Evolutionary conservation across 305 asterid genomes (phyloP).

Genomic region (Rubia balearica): DNA sequence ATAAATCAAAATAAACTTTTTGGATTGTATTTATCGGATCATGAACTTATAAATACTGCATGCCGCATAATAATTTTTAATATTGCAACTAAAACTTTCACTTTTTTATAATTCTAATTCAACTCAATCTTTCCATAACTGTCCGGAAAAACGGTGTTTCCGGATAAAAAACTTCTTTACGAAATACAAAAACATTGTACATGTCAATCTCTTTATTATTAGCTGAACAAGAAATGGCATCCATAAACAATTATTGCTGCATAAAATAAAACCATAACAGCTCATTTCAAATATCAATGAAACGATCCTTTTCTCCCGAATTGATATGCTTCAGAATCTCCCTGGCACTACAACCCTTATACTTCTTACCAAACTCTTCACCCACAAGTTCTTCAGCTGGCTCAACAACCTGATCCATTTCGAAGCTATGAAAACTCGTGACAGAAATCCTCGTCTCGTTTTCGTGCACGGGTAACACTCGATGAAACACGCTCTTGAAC

Average conservation of each 20-base stretch:
- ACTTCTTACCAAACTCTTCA: background rate
- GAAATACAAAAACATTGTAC: background rate
- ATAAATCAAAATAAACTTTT: no score
- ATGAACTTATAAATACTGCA: no score
- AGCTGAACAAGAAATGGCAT: background rate
- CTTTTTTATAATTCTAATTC: no score
- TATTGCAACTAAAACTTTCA: no score
- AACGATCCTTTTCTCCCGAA: background rate
- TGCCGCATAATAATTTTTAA: no score
- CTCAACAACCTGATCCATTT: slow-evolving; percentile 7
- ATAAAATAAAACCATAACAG: no score
- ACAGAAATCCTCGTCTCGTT: slow-evolving; percentile 2
- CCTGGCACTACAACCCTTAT: slow-evolving; percentile 5
- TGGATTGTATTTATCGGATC: no score
- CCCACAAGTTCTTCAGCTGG: slow-evolving; percentile 1
- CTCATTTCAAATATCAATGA: background rate
- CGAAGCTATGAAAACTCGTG: background rate
- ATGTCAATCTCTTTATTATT: no score
- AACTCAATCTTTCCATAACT: no score
- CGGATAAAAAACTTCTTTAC: no score
- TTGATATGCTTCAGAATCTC: background rate
- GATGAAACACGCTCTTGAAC: slow-evolving; percentile 32
- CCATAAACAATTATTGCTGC: background rate
- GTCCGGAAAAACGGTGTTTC: no score
- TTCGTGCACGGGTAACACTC: background rate